phyloP scores from a whole-genome alignment of 2,329 filamentous ascomycete species.

The Neurospora sp. region DNA sequence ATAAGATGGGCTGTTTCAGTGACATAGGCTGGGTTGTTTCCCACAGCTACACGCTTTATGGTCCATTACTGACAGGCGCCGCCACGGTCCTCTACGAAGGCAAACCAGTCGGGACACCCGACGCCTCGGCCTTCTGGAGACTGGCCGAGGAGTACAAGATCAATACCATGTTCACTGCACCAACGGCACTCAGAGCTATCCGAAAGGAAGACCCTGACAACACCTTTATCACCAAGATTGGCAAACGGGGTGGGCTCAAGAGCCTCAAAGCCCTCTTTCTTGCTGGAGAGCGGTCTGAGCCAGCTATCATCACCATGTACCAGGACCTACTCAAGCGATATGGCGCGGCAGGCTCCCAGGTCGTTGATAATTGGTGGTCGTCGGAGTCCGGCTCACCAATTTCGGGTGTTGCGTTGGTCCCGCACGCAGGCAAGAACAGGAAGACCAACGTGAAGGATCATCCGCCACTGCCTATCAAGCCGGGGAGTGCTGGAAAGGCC shows the following conservation, averaged over 20 bases:
- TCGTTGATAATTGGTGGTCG: conserved; percentile 54
- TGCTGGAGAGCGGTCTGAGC: conserved; percentile 83
- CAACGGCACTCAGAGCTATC: conserved; percentile 79
- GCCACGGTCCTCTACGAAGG: conserved; percentile 86
- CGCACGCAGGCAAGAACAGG: conserved; percentile 49
- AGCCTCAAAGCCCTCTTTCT: conserved; percentile 69
- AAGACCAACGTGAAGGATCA: conserved; percentile 29
- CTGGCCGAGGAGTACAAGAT: conserved; percentile 78
- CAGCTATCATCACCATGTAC: conserved; percentile 73
- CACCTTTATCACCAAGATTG: conserved; percentile 51
- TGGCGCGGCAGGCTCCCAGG: conserved; percentile 50
- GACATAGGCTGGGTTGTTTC: conserved; percentile 93
- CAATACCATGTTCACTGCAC: conserved; percentile 76
- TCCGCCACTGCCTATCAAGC: conserved; percentile 53
- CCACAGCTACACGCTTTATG: conserved; percentile 74
- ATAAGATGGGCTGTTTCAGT: conserved; percentile 28
- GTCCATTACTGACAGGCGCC: conserved; percentile 73
- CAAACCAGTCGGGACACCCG: conserved; percentile 84
- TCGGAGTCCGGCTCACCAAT: conserved; percentile 51
- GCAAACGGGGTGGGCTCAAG: conserved; percentile 59
- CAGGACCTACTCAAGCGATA: conserved; percentile 61
- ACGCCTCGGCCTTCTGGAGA: conserved; percentile 82
- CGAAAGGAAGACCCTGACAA: conserved; percentile 76
- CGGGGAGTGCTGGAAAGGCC: conserved; percentile 80
- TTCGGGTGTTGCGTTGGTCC: conserved; percentile 43